Conservation (phyloP, 495 filamentous ascomycete species). For the Hypomontagnella submonticulosa region DNA sequence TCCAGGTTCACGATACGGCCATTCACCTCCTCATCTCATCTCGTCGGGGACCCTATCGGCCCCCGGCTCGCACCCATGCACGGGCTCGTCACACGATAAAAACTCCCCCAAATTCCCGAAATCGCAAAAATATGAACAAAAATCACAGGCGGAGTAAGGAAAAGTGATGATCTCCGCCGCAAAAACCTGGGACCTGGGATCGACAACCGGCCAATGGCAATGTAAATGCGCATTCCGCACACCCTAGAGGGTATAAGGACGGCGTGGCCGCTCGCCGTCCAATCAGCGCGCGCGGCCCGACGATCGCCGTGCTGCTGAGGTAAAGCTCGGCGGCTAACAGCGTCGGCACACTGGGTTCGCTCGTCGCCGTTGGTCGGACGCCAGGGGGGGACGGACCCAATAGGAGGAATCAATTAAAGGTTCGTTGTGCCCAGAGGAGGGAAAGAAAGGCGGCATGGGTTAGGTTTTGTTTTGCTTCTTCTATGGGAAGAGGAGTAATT, state of each 20-base stretch:
- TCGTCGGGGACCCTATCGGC: background rate
- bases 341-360: background rate
- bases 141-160: too few species aligned
- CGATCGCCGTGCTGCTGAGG: constrained; percentile 7
- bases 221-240: background rate
- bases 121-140: background rate
- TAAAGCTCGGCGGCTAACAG: constrained; percentile 22
- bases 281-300: constrained; percentile 15
- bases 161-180: constrained; percentile 11
- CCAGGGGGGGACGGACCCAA: constrained; percentile 13
- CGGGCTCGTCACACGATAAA: constrained; percentile 29
- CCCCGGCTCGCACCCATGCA: constrained; percentile 23
- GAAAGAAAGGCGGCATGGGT: too few species aligned
- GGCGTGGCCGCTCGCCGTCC: background rate
- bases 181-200: constrained; percentile 31
- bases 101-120: constrained; percentile 12
- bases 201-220: constrained; percentile 12
- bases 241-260: background rate
- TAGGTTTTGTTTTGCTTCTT: constrained; percentile 3
- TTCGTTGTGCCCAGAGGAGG: background rate
- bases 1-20: constrained; percentile 5
- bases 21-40: constrained; percentile 19
- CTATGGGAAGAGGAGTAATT: too few species aligned
- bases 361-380: constrained; percentile 20
- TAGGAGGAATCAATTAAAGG: constrained; percentile 10